Evolutionary conservation across 345 rosid species (phyloP).

Genomic region (Laguncularia racemosa): DNA sequence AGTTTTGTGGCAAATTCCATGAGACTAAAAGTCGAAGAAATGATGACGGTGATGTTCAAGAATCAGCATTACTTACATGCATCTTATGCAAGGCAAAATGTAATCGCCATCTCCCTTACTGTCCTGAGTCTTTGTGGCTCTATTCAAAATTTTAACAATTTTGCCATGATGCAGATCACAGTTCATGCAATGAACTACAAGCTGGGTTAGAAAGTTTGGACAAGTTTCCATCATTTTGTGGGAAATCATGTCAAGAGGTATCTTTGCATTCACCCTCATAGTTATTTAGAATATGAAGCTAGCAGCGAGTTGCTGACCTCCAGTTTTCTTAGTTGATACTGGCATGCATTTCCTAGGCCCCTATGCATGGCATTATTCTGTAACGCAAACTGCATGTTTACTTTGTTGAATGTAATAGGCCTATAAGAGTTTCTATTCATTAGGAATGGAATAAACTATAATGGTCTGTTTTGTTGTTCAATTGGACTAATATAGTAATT

Average conservation of each 20-base stretch:
- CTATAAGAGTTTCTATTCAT: no score
- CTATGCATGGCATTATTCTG: no score
- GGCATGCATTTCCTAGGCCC: no score
- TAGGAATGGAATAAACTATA: no score
- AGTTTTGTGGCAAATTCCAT: slow-evolving; percentile 55
- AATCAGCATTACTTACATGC: slow-evolving; percentile 35
- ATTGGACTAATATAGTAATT: no score
- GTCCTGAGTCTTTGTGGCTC: neutral
- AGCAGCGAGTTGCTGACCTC: neutral
- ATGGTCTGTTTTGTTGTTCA: no score
- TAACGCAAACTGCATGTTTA: no score
- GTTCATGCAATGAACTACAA: slow-evolving; percentile 35
- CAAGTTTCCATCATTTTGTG: slow-evolving; percentile 49
- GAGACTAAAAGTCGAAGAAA: slow-evolving; percentile 24
- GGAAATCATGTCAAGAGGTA: slow-evolving; percentile 83
- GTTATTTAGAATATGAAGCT: neutral
- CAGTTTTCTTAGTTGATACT: no score
- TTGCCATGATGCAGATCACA: slow-evolving; percentile 61
- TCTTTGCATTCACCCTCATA: slow-evolving; percentile 2
- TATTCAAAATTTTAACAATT: slow-evolving; percentile 6
- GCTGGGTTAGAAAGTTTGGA: slow-evolving; percentile 24
- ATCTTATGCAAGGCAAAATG: slow-evolving; percentile 77
- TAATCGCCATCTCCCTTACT: slow-evolving; percentile 19
- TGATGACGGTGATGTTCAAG: slow-evolving; percentile 16
- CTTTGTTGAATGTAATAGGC: no score